A percentile compares a stretch with the other conserved stretches of the same genome.
Conservation (phyloP, 2,329 filamentous ascomycete genomes). For the Plenodomus tracheiphilus region DNA sequence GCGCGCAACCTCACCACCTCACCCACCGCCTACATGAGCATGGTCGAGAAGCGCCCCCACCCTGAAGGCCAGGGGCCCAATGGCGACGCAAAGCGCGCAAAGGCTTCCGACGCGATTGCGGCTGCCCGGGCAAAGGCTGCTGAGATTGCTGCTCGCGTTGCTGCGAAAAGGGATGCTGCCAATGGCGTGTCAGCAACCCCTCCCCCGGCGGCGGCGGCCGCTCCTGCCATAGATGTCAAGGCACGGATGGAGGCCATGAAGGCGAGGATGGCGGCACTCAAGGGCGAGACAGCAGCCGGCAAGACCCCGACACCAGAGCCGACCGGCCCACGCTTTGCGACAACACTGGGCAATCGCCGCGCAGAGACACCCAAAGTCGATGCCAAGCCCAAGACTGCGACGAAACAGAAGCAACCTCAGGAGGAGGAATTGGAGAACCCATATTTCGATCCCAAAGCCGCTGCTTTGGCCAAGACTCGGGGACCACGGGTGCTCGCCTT, state of each 20-base stretch:
- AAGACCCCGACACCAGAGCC: conserved; percentile 43
- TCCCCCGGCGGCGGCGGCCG: conserved; percentile 16
- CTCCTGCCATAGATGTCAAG: conserved; percentile 16
- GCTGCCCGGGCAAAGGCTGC: conserved; percentile 40
- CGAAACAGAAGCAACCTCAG: conserved; percentile 44
- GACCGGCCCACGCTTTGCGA: conserved; percentile 57
- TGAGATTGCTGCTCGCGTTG: conserved; percentile 39
- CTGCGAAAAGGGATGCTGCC: conserved; percentile 24
- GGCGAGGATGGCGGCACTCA: conserved; percentile 36
- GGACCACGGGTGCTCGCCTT: conserved; percentile 79
- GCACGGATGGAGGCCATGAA: conserved; percentile 35
- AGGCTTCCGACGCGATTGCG: conserved; percentile 40
- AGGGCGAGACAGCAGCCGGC: conserved; percentile 66
- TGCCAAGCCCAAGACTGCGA: conserved; percentile 38
- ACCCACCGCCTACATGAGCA: conserved; percentile 23
- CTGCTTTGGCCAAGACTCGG: conserved; percentile 54
- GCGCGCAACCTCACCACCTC: conserved; percentile 2
- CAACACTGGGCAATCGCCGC: conserved; percentile 59
- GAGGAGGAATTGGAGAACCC: conserved; percentile 72
- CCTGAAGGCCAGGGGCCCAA: conserved; percentile 37
- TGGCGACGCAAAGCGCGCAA: conserved; percentile 43
- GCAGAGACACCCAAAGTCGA: conserved; percentile 43
- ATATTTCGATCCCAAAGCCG: conserved; percentile 75
- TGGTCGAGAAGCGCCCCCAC: conserved; percentile 50
- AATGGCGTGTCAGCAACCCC: conserved; percentile 9